A percentile compares a stretch with the other conserved stretches of the same genome.
Evolutionary conservation across 495 filamentous ascomycete genomes (phyloP).

Genomic region (Talaromyces borbonicus): DNA sequence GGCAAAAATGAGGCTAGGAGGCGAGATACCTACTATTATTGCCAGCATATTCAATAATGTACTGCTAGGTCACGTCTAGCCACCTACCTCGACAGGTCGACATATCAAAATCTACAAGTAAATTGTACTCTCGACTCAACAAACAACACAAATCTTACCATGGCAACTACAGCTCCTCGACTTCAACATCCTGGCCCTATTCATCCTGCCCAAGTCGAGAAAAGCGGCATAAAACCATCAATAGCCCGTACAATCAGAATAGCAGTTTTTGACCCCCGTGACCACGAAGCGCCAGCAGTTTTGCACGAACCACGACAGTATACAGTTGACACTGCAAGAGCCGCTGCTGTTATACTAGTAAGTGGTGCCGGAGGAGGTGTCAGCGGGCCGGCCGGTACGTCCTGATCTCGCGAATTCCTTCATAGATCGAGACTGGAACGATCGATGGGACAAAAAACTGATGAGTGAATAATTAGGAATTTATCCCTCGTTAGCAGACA

Average conservation of each 20-base stretch:
- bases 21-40: no score
- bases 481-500: conserved; percentile 33
- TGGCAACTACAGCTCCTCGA: conserved; percentile 1
- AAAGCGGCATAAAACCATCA: conserved; percentile 12
- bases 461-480: no score
- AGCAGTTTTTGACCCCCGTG: conserved; percentile 16
- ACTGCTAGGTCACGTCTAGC: no score
- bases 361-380: conserved; percentile 38
- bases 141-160: no score
- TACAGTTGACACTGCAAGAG: conserved; percentile 9
- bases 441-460: no score
- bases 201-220: conserved; percentile 15
- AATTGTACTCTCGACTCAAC: no score
- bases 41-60: no score
- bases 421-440: no score
- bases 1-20: not conserved
- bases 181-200: conserved; percentile 17
- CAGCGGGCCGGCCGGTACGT: conserved; percentile 27
- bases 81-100: no score
- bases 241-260: conserved; percentile 15
- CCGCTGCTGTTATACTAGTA: conserved; percentile 29
- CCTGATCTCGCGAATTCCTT: not conserved
- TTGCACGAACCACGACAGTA: conserved; percentile 17
- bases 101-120: not conserved
- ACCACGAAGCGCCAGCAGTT: conserved; percentile 20